A percentile compares a stretch with the other conserved stretches of the same genome.
Conservation (phyloP, 2,329 filamentous ascomycete genomes). For the Dactylellina drechsleri region DNA sequence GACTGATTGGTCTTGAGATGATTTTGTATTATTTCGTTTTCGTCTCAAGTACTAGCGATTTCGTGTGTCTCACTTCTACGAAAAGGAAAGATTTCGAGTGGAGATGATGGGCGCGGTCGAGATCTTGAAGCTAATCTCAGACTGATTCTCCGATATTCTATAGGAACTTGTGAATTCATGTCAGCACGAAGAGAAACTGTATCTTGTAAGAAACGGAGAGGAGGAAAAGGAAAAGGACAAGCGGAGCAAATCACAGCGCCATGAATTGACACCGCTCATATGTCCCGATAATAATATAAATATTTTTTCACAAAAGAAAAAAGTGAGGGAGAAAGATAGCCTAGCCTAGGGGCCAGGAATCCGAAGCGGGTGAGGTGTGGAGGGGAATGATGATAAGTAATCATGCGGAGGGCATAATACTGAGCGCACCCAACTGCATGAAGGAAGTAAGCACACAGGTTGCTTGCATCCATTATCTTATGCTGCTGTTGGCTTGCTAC, state of each 20-base stretch:
- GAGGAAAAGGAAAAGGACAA: neutral
- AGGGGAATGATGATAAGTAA: conserved; percentile 3
- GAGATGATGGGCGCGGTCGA: neutral
- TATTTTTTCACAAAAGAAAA: neutral
- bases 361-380: neutral
- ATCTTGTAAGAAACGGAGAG: neutral
- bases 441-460: neutral
- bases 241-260: too few relatives aligned
- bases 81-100: neutral
- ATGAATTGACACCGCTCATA: too few relatives aligned
- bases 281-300: too few relatives aligned
- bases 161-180: too few relatives aligned
- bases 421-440: neutral
- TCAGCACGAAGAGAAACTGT: neutral
- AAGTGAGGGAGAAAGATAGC: neutral
- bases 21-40: too few relatives aligned
- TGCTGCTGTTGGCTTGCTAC: too few relatives aligned
- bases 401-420: neutral
- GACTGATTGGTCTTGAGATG: neutral
- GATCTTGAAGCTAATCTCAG: neutral
- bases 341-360: neutral
- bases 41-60: too few relatives aligned
- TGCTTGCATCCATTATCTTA: too few relatives aligned
- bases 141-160: too few relatives aligned
- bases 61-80: too few relatives aligned